phyloP scores from a whole-genome alignment of 2,329 filamentous ascomycete species.

The Fusarium sp. region DNA sequence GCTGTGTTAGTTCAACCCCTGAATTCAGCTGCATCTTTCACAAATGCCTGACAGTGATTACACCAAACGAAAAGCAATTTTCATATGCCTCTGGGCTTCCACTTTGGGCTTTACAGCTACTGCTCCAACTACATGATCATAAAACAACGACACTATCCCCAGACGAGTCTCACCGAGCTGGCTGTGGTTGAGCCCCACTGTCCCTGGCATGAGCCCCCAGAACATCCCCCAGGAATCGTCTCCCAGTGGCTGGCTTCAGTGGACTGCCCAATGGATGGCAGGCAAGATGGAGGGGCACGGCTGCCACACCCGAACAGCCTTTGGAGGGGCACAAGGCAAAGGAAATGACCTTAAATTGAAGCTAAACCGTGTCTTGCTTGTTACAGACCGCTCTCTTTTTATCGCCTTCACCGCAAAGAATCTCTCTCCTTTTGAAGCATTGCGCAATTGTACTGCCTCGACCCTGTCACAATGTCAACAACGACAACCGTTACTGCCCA shows the following conservation, averaged over 20 bases:
- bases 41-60: neutral
- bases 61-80: neutral
- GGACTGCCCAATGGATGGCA: slow-evolving; percentile 13
- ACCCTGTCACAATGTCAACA: slow-evolving; percentile 46
- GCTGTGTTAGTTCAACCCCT: neutral
- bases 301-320: slow-evolving; percentile 33
- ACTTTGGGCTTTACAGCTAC: neutral
- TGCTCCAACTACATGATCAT: neutral
- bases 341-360: slow-evolving; percentile 43
- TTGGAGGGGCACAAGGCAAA: slow-evolving; percentile 42
- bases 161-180: slow-evolving; percentile 44
- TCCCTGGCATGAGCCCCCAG: slow-evolving; percentile 23
- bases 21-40: neutral
- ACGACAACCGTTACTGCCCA: slow-evolving; percentile 62
- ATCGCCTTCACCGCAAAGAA: slow-evolving; percentile 2
- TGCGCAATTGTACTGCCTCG: neutral
- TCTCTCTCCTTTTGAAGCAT: neutral
- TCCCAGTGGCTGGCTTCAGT: slow-evolving; percentile 37
- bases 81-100: neutral
- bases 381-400: slow-evolving; percentile 35
- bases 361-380: slow-evolving; percentile 1
- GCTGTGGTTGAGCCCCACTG: slow-evolving; percentile 42
- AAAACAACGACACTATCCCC: slow-evolving; percentile 22
- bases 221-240: slow-evolving; percentile 4
- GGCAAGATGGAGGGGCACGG: slow-evolving; percentile 34